A percentile compares a stretch with the other conserved stretches of the same genome.
Conservation (phyloP, 2,329 filamentous ascomycete genomes). For the Fusarium compactum region DNA sequence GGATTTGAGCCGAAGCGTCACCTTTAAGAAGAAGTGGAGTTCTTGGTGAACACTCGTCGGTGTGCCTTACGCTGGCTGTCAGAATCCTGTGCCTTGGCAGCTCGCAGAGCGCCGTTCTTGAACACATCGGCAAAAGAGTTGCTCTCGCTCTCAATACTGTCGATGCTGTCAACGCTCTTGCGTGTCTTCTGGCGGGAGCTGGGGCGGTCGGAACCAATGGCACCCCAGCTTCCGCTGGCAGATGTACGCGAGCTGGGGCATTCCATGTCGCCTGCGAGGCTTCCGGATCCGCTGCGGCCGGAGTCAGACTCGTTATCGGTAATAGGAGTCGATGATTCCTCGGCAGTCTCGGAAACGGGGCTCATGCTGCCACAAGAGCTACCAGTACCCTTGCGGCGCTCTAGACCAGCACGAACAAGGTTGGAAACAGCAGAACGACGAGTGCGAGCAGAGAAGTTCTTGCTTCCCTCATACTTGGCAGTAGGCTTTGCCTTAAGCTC, state of each 20-base stretch:
- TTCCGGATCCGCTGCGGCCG: conserved; percentile 80
- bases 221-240: conserved; percentile 78
- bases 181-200: conserved; percentile 74
- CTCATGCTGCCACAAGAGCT: conserved; percentile 83
- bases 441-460: conserved; percentile 95
- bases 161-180: conserved; percentile 73
- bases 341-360: conserved; percentile 84
- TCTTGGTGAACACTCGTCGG: conserved; percentile 85
- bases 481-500: conserved; percentile 92
- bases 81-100: conserved; percentile 65
- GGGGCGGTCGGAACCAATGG: conserved; percentile 89
- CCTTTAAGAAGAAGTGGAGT: conserved; percentile 42
- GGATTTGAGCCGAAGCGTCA: conserved; percentile 40
- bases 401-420: conserved; percentile 88
- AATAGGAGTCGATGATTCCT: conserved; percentile 74
- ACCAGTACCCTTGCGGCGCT: conserved; percentile 82
- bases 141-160: conserved; percentile 69
- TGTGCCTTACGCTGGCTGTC: conserved; percentile 82
- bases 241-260: conserved; percentile 80
- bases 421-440: conserved; percentile 93
- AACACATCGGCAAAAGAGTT: conserved; percentile 76
- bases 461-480: conserved; percentile 92
- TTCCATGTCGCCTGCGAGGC: conserved; percentile 79
- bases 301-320: conserved; percentile 81
- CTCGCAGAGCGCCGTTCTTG: conserved; percentile 67